Base-by-base conservation (phyloP, 352 stramenopile species). In the Globisporangium emineosum region DNA sequence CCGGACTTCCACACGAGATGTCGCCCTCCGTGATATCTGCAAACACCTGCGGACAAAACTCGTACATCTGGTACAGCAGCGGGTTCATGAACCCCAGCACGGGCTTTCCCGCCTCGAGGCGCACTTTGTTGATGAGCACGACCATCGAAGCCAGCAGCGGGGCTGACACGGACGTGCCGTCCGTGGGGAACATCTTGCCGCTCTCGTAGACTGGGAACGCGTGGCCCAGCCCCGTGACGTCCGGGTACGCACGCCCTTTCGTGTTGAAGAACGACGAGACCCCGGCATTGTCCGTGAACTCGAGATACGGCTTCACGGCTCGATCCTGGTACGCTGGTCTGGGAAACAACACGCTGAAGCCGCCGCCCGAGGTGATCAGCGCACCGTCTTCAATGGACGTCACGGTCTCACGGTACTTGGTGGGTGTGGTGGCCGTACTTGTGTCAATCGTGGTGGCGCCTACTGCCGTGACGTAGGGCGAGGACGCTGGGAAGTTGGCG, bases 341-440 rank as follows among this genome's bases (percentile, higher is more conserved):
- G 10, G 65, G 47, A 40, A 79, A 89, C 5, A 89, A 66, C 13
- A 67, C 62, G 52, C 84, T 93, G 50, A 90, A 93, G 42, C 84
- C 84, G 1, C 82, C 80, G n/a, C 84, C 84, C 2, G 82, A 89
- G 13, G 84, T 91, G 67, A 93, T 91, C 13, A 89, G 67, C n/a
- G 77, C 77, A 5, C 70, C 66, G 30, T 77, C 63, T 23, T 71
- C 49, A 3, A 72, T 76, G 8, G 77, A 83, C 13, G 82, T 88
- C 15, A 88, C 82, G 23, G 68, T 60, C 52, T 93, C 82, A 0
- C 65, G 69, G 64, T 70, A 88, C 53, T 82, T 81, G 2, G 61
- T 66, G 32, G 29, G 5, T 7, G 15, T 3, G 1, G 8, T 2
- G 1, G 13, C 60, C 49, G 6, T 21, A 55, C 12, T 64, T 64